These are phyloP conservation scores for Cyphellophora attinorum DNA, from an alignment of 2,329 filamentous ascomycete genomes.

Conservation along the genomic window DNA sequence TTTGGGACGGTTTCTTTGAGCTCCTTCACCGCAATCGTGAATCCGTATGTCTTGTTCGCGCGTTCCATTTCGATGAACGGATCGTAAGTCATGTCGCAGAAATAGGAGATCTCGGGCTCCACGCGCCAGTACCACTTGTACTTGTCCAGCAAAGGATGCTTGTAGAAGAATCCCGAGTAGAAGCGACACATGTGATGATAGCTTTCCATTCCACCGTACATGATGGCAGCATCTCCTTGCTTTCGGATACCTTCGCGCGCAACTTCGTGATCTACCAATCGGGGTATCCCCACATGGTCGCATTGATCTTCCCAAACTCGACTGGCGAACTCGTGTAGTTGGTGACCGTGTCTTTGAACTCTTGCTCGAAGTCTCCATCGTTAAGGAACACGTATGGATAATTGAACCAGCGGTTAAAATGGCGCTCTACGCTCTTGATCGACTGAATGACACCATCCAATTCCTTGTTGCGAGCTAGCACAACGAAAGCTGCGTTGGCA, in stretches of 20 bases:
- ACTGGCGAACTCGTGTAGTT: constrained; percentile 84
- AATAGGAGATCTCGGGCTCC: constrained; percentile 99
- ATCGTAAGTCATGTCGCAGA: constrained; percentile 98
- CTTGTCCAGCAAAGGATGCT: constrained; percentile 86
- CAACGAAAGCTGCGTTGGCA: constrained; percentile 91
- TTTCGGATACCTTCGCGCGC: constrained; percentile 93
- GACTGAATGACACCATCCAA: constrained; percentile 92
- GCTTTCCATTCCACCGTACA: constrained; percentile 98
- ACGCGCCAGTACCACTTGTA: constrained; percentile 99
- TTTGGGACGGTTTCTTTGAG: constrained; percentile 96
- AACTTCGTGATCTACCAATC: constrained; percentile 91
- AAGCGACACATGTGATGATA: constrained; percentile 99
- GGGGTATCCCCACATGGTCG: constrained; percentile 90
- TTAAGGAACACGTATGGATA: constrained; percentile 99
- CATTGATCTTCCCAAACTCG: constrained; percentile 88
- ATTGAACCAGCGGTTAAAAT: constrained; percentile 98
- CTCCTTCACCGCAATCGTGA: constrained; percentile 98
- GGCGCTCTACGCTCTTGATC: constrained; percentile 92
- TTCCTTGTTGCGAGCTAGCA: constrained; percentile 92
- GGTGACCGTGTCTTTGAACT: constrained; percentile 76
- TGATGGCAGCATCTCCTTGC: constrained; percentile 93
- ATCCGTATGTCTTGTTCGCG: constrained; percentile 94
- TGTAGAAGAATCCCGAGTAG: constrained; percentile 99
- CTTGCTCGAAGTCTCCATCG: constrained; percentile 91
- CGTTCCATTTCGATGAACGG: constrained; percentile 94